A percentile compares a stretch with the other conserved stretches of the same genome.
Conservation (phyloP, 441 rosid species). For the Gossypium davidsonii region DNA sequence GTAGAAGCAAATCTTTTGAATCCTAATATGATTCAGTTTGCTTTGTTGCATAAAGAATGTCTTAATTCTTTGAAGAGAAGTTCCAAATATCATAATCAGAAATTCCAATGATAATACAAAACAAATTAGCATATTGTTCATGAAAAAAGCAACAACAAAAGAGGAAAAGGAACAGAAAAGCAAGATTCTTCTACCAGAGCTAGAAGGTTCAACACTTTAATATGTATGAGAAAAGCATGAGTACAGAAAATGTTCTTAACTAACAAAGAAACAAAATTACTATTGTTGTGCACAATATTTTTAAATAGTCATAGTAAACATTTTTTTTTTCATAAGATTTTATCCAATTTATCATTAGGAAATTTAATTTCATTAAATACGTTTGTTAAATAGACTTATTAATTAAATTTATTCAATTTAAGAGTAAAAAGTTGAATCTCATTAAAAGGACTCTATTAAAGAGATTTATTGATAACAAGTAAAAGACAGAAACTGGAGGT, state of each 20-base stretch:
- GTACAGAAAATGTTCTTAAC: not conserved
- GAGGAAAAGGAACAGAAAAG: not conserved
- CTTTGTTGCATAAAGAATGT: not conserved
- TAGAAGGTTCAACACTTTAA: not conserved
- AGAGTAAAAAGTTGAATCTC: not conserved
- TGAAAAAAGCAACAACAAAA: not conserved
- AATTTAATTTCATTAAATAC: not conserved
- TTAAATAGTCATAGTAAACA: not conserved
- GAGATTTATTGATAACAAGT: not conserved
- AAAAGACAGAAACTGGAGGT: not conserved
- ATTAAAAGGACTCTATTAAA: not conserved
- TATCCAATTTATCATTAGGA: not conserved
- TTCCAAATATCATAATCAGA: not conserved
- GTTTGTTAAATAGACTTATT: not conserved
- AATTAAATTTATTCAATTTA: not conserved
- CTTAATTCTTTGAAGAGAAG: not conserved
- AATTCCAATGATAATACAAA: not conserved
- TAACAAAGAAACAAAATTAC: not conserved
- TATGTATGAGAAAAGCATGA: not conserved
- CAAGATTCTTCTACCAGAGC: not conserved
- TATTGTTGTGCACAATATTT: not conserved
- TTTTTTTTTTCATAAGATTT: not conserved
- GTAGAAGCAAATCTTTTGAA: conserved; percentile 1
- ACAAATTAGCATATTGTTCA: not conserved
- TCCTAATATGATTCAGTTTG: not conserved